Conservation (phyloP, 2,329 filamentous ascomycete genomes). For the Claviceps fusiformis region DNA sequence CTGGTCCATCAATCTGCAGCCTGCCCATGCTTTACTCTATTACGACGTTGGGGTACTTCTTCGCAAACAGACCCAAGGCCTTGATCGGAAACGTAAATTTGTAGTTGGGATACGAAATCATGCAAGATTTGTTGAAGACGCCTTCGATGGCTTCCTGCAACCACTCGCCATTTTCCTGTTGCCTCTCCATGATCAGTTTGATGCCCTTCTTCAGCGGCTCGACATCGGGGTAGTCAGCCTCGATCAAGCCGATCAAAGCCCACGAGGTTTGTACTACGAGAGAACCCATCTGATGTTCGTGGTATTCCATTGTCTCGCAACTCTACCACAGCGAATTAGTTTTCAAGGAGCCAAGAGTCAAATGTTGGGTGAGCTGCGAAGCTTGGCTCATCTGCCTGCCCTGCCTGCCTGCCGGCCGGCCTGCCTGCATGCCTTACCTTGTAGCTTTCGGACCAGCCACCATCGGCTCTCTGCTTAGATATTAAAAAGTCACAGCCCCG, state of each 20-base stretch:
- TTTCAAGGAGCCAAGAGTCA: background rate
- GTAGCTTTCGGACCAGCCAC: slow-evolving; percentile 96
- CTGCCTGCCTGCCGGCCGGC: no score
- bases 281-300: slow-evolving; percentile 59
- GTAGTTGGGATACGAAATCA: slow-evolving; percentile 99
- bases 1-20: background rate
- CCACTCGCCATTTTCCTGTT: slow-evolving; percentile 88
- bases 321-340: slow-evolving; percentile 31
- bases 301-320: slow-evolving; percentile 64
- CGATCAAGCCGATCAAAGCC: slow-evolving; percentile 70
- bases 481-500: slow-evolving; percentile 77
- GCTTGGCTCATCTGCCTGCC: background rate
- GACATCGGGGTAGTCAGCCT: slow-evolving; percentile 66
- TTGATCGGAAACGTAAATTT: slow-evolving; percentile 94
- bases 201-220: slow-evolving; percentile 61
- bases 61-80: slow-evolving; percentile 79
- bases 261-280: slow-evolving; percentile 94
- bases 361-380: background rate
- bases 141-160: slow-evolving; percentile 90
- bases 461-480: slow-evolving; percentile 72
- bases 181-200: slow-evolving; percentile 68
- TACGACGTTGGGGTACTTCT: slow-evolving; percentile 52
- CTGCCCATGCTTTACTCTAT: slow-evolving; percentile 17
- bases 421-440: slow-evolving; percentile 27
- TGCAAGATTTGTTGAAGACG: slow-evolving; percentile 97